Evolutionary conservation across 305 asterid genomes (phyloP).

Genomic region (Solanum aculeatissimum): DNA sequence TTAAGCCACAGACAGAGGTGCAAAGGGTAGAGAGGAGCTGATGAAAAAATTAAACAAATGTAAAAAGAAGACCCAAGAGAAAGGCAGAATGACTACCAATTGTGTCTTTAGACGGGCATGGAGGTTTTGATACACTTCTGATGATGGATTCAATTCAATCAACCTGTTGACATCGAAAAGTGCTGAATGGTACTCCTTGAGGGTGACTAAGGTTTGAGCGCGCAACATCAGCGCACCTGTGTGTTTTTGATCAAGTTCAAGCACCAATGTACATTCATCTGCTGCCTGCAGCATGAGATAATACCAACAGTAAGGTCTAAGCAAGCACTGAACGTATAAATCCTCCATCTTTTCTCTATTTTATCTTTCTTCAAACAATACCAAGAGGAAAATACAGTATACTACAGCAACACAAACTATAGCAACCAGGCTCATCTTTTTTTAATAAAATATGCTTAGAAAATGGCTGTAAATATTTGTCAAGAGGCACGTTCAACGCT

Average conservation of each 20-base stretch:
- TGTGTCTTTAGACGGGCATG: conserved; percentile 80
- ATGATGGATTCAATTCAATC: conserved; percentile 77
- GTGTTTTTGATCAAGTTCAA: conserved; percentile 85
- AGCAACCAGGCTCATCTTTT: not conserved
- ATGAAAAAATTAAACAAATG: not conserved
- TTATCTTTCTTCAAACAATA: not conserved
- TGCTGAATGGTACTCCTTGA: conserved; percentile 82
- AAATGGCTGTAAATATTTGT: not conserved
- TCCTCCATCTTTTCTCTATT: not conserved
- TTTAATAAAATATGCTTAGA: not conserved
- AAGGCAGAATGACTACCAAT: conserved; percentile 45
- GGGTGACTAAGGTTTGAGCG: conserved; percentile 87
- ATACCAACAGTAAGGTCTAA: not conserved
- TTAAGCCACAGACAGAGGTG: not conserved
- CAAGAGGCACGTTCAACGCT: not conserved
- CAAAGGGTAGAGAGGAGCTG: not conserved
- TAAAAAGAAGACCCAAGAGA: not conserved
- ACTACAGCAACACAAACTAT: not conserved
- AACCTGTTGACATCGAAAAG: conserved; percentile 86
- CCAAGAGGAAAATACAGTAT: not conserved
- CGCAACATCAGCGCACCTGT: conserved; percentile 94
- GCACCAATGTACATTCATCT: conserved; percentile 84
- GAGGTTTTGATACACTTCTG: conserved; percentile 73
- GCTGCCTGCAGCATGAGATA: conserved; percentile 53
- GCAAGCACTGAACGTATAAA: not conserved